Evolutionary conservation across 116 monocot genomes (phyloP).

Genomic region (Dioscorea cayenensis): DNA sequence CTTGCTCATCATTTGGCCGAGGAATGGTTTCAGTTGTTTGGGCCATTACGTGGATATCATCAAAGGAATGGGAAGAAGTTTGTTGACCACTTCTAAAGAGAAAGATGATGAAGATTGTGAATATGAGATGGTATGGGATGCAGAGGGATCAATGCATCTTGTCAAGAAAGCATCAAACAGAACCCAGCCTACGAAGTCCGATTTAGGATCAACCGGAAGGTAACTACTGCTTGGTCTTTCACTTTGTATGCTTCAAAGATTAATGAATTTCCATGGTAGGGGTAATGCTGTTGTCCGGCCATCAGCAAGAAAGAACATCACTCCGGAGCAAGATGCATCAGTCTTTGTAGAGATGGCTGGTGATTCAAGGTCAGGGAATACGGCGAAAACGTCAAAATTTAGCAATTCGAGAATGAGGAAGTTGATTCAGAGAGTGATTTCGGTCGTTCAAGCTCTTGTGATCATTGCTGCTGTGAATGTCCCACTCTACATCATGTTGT

Average conservation of each 20-base stretch:
- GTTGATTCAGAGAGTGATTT: slow-evolving; percentile 44
- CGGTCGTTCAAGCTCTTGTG: slow-evolving; percentile 32
- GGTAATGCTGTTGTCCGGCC: slow-evolving; percentile 49
- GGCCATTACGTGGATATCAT: slow-evolving; percentile 17
- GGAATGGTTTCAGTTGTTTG: slow-evolving; percentile 52
- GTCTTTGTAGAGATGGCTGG: slow-evolving; percentile 41
- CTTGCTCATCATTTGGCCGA: slow-evolving; percentile 58
- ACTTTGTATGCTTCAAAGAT: not conserved
- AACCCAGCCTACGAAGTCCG: slow-evolving; percentile 14
- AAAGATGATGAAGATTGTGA: slow-evolving; percentile 84
- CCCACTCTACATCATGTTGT: slow-evolving; percentile 86
- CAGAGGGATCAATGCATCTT: slow-evolving; percentile 94
- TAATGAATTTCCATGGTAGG: slow-evolving; percentile 22
- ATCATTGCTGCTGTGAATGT: slow-evolving; percentile 72
- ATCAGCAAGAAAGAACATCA: slow-evolving; percentile 45
- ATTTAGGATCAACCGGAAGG: slow-evolving; percentile 50
- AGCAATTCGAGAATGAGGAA: slow-evolving; percentile 38
- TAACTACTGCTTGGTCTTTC: slow-evolving; percentile 10
- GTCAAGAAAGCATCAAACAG: slow-evolving; percentile 43
- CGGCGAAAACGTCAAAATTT: slow-evolving; percentile 13
- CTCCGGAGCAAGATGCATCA: slow-evolving; percentile 34
- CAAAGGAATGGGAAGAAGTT: slow-evolving; percentile 25
- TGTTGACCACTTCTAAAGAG: slow-evolving; percentile 38
- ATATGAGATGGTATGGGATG: slow-evolving; percentile 96
- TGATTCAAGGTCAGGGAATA: slow-evolving; percentile 26